Conservation (phyloP, 371 early-diverging fungal species). For the Syncephalastrum monosporum region DNA sequence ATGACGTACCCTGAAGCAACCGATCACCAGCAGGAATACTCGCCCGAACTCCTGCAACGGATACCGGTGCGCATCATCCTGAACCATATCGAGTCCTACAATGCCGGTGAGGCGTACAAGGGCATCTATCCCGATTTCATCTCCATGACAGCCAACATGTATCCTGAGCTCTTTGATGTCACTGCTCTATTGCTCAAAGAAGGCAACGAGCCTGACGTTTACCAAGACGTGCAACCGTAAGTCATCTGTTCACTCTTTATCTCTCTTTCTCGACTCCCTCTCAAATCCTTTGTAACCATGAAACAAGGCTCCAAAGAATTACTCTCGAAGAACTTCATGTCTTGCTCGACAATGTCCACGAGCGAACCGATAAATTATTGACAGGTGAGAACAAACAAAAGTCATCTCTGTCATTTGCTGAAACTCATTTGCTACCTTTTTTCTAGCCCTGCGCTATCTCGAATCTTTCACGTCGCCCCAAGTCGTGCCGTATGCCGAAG, state of each 20-base stretch:
- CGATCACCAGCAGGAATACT: conserved; percentile 26
- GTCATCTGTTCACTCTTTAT: background rate
- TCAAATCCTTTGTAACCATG: conserved; percentile 2
- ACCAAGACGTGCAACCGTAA: background rate
- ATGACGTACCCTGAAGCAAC: conserved; percentile 10
- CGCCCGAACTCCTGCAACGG: conserved; percentile 24
- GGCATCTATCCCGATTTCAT: conserved; percentile 45
- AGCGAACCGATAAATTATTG: background rate
- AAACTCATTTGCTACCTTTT: background rate
- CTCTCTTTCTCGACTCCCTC: background rate
- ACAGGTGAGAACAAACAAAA: background rate
- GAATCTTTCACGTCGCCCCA: background rate
- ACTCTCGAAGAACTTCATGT: too few relatives aligned
- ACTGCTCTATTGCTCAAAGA: conserved; percentile 38
- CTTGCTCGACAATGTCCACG: too few relatives aligned
- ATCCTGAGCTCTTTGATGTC: conserved; percentile 54
- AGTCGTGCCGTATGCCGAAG: conserved; percentile 5
- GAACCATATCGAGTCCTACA: conserved; percentile 33
- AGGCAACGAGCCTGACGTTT: conserved; percentile 28
- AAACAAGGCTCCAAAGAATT: background rate
- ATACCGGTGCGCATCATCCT: conserved; percentile 46
- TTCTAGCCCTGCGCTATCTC: background rate
- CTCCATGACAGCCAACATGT: conserved; percentile 39
- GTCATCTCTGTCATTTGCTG: background rate
- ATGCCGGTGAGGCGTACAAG: conserved; percentile 29